phyloP scores from a whole-genome alignment of 805 yeast species.

The Cyberlindnera mrakii region DNA sequence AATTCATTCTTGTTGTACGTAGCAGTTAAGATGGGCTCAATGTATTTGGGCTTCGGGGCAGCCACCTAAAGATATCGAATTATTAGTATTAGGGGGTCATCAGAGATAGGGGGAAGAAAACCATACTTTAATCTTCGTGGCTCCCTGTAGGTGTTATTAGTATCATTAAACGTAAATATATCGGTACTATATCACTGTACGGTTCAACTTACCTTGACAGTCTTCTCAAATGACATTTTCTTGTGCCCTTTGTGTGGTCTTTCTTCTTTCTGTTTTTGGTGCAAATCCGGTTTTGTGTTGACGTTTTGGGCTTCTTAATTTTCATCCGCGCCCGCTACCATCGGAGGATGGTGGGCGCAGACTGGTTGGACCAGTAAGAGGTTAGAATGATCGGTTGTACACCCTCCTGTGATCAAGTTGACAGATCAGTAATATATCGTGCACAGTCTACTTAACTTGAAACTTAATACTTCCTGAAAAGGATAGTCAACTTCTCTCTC shows the following conservation, averaged over 20 bases:
- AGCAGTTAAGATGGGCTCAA: conserved; percentile 78
- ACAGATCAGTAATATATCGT: too few species aligned
- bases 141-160: conserved; percentile 36
- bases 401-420: too few species aligned
- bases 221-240: conserved; percentile 61
- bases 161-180: not conserved
- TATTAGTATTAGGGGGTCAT: conserved; percentile 1
- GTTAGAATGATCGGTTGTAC: too few species aligned
- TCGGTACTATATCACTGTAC: too few species aligned
- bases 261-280: too few species aligned
- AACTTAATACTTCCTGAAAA: conserved; percentile 12
- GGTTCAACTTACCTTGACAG: conserved; percentile 49
- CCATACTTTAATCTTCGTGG: conserved; percentile 53
- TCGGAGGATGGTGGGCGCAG: too few species aligned
- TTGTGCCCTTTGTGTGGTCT: not conserved
- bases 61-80: conserved; percentile 48
- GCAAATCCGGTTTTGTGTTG: too few species aligned
- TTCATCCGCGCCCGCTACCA: too few species aligned
- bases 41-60: conserved; percentile 95
- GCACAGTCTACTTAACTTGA: too few species aligned
- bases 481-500: conserved; percentile 36
- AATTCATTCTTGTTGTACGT: conserved; percentile 41
- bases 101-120: not conserved
- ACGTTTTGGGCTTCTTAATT: too few species aligned
- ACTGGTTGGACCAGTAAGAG: too few species aligned